phyloP scores from a whole-genome alignment of 202 grass and related monocot genomes.

The Saccharum hybrid region DNA sequence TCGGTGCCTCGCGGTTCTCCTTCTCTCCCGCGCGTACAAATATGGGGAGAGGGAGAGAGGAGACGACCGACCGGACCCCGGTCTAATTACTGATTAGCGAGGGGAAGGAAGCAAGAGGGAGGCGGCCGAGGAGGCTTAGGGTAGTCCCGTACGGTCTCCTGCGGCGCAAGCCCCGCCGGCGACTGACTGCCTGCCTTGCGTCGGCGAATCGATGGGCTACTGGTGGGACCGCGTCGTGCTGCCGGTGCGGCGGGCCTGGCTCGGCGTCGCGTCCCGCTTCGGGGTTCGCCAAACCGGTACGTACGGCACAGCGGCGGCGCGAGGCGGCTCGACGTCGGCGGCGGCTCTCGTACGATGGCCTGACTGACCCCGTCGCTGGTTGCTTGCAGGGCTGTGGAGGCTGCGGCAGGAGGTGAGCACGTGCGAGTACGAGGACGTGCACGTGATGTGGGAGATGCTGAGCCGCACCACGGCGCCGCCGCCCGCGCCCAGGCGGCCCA shows the following conservation, averaged over 20 bases:
- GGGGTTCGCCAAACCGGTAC: slow-evolving; percentile 86
- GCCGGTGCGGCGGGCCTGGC: slow-evolving; percentile 75
- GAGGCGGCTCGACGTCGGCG: background rate
- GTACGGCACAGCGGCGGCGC: too few relatives aligned
- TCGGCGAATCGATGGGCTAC: slow-evolving; percentile 37
- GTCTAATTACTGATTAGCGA: slow-evolving; percentile 30
- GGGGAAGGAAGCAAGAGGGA: slow-evolving; percentile 1
- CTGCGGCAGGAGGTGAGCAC: slow-evolving; percentile 96
- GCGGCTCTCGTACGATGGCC: too few relatives aligned
- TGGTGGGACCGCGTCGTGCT: slow-evolving; percentile 89
- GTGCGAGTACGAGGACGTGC: slow-evolving; percentile 99
- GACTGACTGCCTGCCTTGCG: too few relatives aligned
- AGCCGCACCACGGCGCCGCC: slow-evolving; percentile 51
- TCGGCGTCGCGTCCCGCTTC: slow-evolving; percentile 77
- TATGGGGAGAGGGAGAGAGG: background rate
- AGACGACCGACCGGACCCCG: background rate
- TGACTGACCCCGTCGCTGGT: background rate
- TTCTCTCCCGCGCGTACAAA: slow-evolving; percentile 33
- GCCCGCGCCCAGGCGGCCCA: slow-evolving; percentile 38
- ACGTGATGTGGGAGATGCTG: slow-evolving; percentile 99
- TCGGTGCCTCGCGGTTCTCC: background rate
- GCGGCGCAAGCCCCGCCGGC: background rate
- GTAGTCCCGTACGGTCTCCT: background rate
- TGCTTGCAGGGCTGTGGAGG: slow-evolving; percentile 71
- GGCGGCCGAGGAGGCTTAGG: background rate